phyloP scores from a whole-genome alignment of 1,139 yeast genomes.

The Protomyces arabidopsidicola region DNA sequence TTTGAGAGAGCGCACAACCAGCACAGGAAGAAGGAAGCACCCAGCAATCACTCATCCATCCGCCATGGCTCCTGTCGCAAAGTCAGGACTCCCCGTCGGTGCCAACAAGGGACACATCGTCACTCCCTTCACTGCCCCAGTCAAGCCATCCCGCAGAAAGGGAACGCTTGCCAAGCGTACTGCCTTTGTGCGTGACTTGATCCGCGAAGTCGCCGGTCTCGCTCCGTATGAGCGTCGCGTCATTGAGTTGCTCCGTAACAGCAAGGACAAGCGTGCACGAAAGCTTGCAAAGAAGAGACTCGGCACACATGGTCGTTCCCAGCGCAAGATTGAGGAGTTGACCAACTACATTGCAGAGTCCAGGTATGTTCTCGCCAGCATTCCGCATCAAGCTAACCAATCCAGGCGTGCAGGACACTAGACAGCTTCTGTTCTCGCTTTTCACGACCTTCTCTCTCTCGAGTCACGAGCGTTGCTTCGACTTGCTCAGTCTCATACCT shows the following conservation, averaged over 20 bases:
- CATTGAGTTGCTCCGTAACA: conserved; percentile 98
- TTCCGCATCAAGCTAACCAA: neutral
- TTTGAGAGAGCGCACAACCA: too few relatives aligned
- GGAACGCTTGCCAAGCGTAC: conserved; percentile 97
- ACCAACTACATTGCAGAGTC: conserved; percentile 94
- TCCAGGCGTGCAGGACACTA: neutral
- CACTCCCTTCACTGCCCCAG: conserved; percentile 85
- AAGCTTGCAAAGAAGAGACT: conserved; percentile 99
- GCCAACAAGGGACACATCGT: conserved; percentile 51
- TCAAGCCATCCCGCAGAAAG: conserved; percentile 95
- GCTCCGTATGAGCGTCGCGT: conserved; percentile 99
- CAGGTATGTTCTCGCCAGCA: conserved; percentile 46
- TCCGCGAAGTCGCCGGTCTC: conserved; percentile 95
- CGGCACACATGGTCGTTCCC: conserved; percentile 99
- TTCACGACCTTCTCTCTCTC: neutral
- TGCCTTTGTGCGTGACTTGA: conserved; percentile 87
- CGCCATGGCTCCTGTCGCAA: neutral
- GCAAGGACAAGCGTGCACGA: conserved; percentile 99
- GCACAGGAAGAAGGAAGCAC: neutral
- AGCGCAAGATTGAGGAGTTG: conserved; percentile 99
- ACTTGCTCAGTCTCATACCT: neutral
- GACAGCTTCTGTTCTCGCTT: neutral
- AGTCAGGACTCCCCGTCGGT: conserved; percentile 9
- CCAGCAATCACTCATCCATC: neutral
- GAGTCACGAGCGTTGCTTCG: neutral